phyloP scores from a whole-genome alignment of 192 early-diverging fungal species.

The Glomus cerebriforme region DNA sequence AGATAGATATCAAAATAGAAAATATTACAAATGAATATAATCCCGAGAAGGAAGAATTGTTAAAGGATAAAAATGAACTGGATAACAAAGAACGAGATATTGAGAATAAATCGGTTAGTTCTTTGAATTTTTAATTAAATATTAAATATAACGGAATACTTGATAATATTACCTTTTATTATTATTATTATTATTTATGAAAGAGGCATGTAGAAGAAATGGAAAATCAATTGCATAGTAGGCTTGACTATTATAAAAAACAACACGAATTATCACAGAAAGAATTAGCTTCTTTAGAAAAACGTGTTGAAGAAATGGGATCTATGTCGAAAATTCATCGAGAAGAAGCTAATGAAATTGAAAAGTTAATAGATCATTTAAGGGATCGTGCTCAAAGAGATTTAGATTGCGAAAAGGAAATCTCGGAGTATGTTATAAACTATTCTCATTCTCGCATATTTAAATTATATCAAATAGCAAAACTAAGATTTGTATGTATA shows the following conservation, averaged over 20 bases:
- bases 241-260: conserved; percentile 7
- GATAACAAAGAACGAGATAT: conserved; percentile 1
- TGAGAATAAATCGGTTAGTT: conserved; percentile 18
- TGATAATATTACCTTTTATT: neutral
- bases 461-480: neutral
- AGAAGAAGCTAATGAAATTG: conserved; percentile 21
- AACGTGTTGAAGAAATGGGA: neutral
- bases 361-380: conserved; percentile 10
- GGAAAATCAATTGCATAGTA: conserved; percentile 20
- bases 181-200: neutral
- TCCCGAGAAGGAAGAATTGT: neutral
- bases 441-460: neutral
- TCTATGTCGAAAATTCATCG: neutral
- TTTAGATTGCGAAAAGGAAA: conserved; percentile 24
- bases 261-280: neutral
- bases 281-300: conserved; percentile 18
- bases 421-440: conserved; percentile 2
- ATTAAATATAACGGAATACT: neutral
- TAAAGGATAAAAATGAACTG: conserved; percentile 19
- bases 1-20: conserved; percentile 17
- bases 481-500: neutral
- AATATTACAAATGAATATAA: conserved; percentile 12
- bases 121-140: too few species aligned
- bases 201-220: conserved; percentile 3
- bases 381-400: conserved; percentile 6